These are phyloP conservation scores for Graphilbum ipis-grandicollis DNA, from an alignment of 2,329 filamentous ascomycete genomes.

Conservation along the genomic window DNA sequence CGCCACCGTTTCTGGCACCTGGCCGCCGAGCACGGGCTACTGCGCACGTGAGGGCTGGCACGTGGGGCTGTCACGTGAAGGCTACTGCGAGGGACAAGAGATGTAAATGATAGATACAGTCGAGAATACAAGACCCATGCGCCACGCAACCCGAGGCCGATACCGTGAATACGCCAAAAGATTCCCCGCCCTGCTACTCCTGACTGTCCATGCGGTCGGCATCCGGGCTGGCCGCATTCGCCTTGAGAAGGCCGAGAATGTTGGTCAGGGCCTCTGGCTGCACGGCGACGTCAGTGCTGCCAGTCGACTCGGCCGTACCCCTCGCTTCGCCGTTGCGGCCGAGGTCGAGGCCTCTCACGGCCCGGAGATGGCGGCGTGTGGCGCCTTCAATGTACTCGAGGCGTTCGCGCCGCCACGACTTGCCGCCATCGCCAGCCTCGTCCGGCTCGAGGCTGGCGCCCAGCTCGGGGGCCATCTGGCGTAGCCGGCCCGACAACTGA, in stretches of 20 bases:
- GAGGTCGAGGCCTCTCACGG: slow-evolving; percentile 47
- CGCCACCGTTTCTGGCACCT: slow-evolving; percentile 32
- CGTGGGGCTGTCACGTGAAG: too few species aligned
- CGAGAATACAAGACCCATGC: too few species aligned
- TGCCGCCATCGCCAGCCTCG: slow-evolving; percentile 10
- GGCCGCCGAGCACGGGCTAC: slow-evolving; percentile 21
- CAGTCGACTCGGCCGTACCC: slow-evolving; percentile 15
- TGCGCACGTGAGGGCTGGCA: slow-evolving; percentile 8
- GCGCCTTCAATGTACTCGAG: slow-evolving; percentile 71
- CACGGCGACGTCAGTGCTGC: slow-evolving; percentile 26
- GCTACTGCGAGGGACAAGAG: too few species aligned
- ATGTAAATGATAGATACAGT: too few species aligned
- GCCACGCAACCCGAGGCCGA: too few species aligned
- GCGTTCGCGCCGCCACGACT: slow-evolving; percentile 51
- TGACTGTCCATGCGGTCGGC: slow-evolving; percentile 13
- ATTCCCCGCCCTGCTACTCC: slow-evolving; percentile 3
- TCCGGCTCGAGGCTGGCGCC: slow-evolving; percentile 6
- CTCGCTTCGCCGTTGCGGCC: slow-evolving; percentile 39
- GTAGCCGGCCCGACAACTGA: slow-evolving; percentile 41
- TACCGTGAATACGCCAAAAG: too few species aligned
- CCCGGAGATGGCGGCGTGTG: slow-evolving; percentile 60
- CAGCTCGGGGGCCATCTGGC: slow-evolving; percentile 50
- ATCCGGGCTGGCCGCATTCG: not conserved
- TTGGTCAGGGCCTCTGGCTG: slow-evolving; percentile 18
- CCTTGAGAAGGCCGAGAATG: slow-evolving; percentile 8